phyloP scores from a whole-genome alignment of 495 filamentous ascomycete genomes.

The Podospora comata region DNA sequence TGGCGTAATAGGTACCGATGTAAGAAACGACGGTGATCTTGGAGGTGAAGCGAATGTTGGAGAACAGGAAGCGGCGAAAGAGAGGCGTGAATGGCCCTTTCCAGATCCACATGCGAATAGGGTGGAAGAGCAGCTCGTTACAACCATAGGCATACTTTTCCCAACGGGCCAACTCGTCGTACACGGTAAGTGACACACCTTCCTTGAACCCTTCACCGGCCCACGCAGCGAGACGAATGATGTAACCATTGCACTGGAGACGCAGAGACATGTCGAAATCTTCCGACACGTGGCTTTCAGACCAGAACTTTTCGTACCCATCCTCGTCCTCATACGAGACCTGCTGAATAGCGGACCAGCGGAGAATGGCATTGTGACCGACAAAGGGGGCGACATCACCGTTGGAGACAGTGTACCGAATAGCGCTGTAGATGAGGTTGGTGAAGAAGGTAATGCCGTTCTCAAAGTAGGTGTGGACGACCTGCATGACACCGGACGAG shows the following conservation, averaged over 20 bases:
- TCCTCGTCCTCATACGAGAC: conserved; percentile 66
- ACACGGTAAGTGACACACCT: conserved; percentile 79
- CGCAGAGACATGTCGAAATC: conserved; percentile 85
- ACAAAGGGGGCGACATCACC: conserved; percentile 81
- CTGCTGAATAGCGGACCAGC: conserved; percentile 75
- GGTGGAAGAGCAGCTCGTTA: conserved; percentile 77
- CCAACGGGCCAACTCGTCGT: conserved; percentile 80
- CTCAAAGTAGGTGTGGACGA: conserved; percentile 68
- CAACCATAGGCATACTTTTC: conserved; percentile 89
- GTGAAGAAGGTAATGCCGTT: conserved; percentile 83
- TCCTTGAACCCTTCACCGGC: conserved; percentile 77
- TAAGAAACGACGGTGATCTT: conserved; percentile 81
- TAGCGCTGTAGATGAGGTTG: conserved; percentile 76
- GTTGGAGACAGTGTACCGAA: conserved; percentile 73
- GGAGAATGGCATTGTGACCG: conserved; percentile 74
- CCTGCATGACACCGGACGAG: conserved; percentile 79
- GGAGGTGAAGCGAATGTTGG: conserved; percentile 70
- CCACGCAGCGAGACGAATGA: conserved; percentile 71
- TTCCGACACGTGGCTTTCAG: conserved; percentile 76
- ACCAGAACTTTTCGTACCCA: conserved; percentile 79
- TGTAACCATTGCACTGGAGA: conserved; percentile 68
- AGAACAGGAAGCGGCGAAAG: conserved; percentile 67
- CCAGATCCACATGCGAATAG: conserved; percentile 61
- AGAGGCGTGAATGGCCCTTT: conserved; percentile 70
- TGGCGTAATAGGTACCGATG: conserved; percentile 84